Evolutionary conservation across 352 stramenopile genomes (phyloP).

Genomic region (Aphanomyces stellatus): DNA sequence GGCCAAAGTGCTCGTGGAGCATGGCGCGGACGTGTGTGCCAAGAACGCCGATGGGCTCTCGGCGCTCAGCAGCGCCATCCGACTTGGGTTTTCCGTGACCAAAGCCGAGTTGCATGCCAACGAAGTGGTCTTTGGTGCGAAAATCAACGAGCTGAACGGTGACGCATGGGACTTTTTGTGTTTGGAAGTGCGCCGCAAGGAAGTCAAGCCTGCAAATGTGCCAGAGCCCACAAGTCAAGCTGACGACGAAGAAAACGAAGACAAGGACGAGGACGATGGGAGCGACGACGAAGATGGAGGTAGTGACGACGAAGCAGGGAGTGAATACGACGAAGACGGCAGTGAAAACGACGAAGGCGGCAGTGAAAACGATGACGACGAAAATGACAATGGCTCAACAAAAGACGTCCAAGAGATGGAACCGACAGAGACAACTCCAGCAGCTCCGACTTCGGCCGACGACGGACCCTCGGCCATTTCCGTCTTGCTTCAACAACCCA

Average conservation of each 20-base stretch:
- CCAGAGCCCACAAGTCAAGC: too few relatives aligned
- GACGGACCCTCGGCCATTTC: slow-evolving; percentile 31
- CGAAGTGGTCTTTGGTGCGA: background rate
- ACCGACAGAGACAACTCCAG: background rate
- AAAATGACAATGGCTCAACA: background rate
- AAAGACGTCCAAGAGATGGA: background rate
- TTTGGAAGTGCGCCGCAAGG: background rate
- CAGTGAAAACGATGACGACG: background rate
- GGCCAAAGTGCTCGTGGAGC: slow-evolving; percentile 31
- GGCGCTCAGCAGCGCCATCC: slow-evolving; percentile 7
- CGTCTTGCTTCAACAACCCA: slow-evolving; percentile 39
- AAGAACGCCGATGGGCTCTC: slow-evolving; percentile 3
- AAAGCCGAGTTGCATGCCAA: slow-evolving; percentile 7
- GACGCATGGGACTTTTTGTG: slow-evolving; percentile 16
- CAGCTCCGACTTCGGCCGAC: too few relatives aligned
- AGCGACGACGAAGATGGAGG: background rate
- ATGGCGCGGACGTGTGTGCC: slow-evolving; percentile 28
- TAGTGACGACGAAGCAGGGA: too few relatives aligned
- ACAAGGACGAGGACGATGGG: background rate
- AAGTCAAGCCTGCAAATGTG: too few relatives aligned
- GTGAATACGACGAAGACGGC: background rate
- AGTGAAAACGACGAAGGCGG: background rate
- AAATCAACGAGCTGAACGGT: background rate
- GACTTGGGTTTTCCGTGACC: slow-evolving; percentile 6
- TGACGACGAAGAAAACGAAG: background rate